These are phyloP conservation scores for Chamaenerion angustifolium DNA, from an alignment of 345 rosid genomes.

Conservation along the genomic window DNA sequence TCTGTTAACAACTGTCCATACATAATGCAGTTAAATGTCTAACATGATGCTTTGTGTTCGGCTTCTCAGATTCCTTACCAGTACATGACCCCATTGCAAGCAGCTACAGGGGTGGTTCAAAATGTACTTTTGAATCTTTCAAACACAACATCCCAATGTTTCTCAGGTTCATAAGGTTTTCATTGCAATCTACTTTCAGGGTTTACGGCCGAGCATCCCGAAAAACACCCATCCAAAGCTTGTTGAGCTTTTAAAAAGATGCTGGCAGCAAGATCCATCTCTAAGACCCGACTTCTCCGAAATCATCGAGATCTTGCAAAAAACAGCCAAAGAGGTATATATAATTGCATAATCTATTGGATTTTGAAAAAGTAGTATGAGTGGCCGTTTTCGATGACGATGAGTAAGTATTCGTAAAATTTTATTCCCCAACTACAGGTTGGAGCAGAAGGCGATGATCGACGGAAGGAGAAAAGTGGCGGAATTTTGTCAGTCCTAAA, in stretches of 20 bases:
- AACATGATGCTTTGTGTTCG: constrained; percentile 3
- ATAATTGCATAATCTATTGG: too few species aligned
- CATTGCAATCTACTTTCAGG: constrained; percentile 20
- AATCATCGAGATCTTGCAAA: constrained; percentile 44
- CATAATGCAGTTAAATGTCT: not conserved
- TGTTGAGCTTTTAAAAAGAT: constrained; percentile 51
- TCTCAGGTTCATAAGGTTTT: too few species aligned
- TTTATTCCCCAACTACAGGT: too few species aligned
- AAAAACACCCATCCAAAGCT: constrained; percentile 56
- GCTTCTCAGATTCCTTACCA: constrained; percentile 81
- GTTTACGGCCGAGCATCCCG: constrained; percentile 69
- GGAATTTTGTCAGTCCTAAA: too few species aligned
- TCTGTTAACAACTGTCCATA: too few species aligned
- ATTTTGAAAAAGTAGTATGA: too few species aligned
- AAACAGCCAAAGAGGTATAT: constrained; percentile 60
- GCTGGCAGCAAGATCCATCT: constrained; percentile 83
- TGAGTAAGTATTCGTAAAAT: too few species aligned
- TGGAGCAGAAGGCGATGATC: too few species aligned
- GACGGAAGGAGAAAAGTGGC: too few species aligned
- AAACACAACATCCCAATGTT: too few species aligned
- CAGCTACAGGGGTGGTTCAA: constrained; percentile 94
- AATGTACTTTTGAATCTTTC: constrained; percentile 32
- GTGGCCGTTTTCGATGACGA: too few species aligned
- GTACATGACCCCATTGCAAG: constrained; percentile 87
- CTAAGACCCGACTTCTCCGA: constrained; percentile 82